Conservation (phyloP, 1,284 basidiomycete species). For the Fomitopsis pinicola region DNA sequence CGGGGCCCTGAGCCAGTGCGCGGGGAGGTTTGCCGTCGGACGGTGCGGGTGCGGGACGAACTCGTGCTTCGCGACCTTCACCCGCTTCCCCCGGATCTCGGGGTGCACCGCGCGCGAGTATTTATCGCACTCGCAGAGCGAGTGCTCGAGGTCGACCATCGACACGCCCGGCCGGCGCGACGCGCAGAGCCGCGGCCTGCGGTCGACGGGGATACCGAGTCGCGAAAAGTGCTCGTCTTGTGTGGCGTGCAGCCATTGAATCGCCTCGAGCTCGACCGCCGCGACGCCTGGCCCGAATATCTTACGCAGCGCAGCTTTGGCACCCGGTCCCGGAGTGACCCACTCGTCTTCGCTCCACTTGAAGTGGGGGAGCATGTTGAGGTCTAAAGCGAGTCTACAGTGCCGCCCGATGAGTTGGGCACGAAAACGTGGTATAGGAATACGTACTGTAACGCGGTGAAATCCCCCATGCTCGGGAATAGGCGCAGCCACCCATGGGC, state of each 20-base stretch:
- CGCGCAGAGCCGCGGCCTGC: conserved; percentile 25
- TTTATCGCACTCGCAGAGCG: conserved; percentile 41
- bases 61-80: conserved; percentile 15
- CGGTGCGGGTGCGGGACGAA: conserved; percentile 20
- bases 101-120: conserved; percentile 33
- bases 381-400: conserved; percentile 36
- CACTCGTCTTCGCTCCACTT: conserved; percentile 37
- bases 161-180: conserved; percentile 21
- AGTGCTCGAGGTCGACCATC: conserved; percentile 42
- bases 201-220: conserved; percentile 24
- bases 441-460: conserved; percentile 38
- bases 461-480: conserved; percentile 37
- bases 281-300: conserved; percentile 34
- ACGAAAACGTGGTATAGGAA: background rate
- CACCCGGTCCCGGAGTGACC: conserved; percentile 38
- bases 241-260: conserved; percentile 33
- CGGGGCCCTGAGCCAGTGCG: conserved; percentile 24
- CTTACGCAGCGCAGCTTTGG: conserved; percentile 33
- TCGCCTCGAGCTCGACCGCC: conserved; percentile 31
- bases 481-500: conserved; percentile 31
- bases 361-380: conserved; percentile 38
- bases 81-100: conserved; percentile 25
- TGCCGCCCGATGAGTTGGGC: background rate
- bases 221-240: conserved; percentile 35
- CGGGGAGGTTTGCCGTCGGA: conserved; percentile 28